Conservation (phyloP, 2,329 filamentous ascomycete species). For the Alternaria postmessia region DNA sequence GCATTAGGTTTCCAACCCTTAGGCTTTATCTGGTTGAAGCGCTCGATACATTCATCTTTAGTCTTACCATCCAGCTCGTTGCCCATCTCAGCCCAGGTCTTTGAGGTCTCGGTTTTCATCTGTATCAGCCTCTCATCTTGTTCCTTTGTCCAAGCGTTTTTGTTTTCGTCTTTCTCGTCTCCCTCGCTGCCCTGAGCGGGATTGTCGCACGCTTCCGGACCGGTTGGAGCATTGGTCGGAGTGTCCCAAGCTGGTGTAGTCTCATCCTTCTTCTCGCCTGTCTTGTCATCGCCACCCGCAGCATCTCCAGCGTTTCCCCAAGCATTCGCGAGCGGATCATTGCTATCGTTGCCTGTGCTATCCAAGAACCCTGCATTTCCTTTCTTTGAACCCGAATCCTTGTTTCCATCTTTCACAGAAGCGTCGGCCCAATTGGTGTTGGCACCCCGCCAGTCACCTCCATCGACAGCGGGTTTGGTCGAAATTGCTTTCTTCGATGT, state of each 20-base stretch:
- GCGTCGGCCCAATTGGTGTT: not conserved
- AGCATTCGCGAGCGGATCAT: not conserved
- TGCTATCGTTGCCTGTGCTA: not conserved
- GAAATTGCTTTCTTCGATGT: slow-evolving; percentile 8
- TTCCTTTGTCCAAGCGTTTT: slow-evolving; percentile 43
- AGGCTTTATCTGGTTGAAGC: slow-evolving; percentile 47
- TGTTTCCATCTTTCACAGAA: not conserved
- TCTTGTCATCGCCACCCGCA: slow-evolving; percentile 1
- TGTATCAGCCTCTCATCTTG: slow-evolving; percentile 53
- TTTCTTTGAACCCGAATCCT: slow-evolving; percentile 8
- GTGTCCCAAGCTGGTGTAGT: not conserved
- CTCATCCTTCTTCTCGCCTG: not conserved
- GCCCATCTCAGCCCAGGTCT: no score
- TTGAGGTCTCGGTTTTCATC: no score
- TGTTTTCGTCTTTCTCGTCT: slow-evolving; percentile 2
- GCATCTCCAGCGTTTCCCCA: not conserved
- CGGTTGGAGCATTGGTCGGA: not conserved
- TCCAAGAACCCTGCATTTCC: not conserved
- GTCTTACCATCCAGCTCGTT: no score
- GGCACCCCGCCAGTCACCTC: not conserved
- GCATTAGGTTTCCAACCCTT: slow-evolving; percentile 23
- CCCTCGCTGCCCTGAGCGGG: not conserved
- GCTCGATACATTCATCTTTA: no score
- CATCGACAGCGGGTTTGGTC: not conserved
- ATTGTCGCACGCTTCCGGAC: no score